Evolutionary conservation across 108 stramenopile species (phyloP), one percentile per base, ranked within the genome.

Genomic region (Nitzschia inconspicua): DNA sequence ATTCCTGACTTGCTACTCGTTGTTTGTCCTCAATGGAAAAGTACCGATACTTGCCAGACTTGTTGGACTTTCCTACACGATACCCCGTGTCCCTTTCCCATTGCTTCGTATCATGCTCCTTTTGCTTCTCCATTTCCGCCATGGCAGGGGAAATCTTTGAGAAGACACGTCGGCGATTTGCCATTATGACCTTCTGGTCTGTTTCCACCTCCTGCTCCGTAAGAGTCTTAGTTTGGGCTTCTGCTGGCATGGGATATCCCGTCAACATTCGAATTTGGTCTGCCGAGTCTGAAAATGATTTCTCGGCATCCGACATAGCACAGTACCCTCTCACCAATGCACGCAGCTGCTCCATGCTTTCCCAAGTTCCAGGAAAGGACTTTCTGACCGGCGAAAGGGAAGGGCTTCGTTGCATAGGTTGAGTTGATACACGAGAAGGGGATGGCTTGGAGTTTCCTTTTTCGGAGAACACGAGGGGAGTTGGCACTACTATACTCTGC

Each of bases 11-110:
- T 13, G 37, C 32, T 18, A 73, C 53, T 52, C 54, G 60, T 40
- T 58, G 47, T 14, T 66, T 66, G 6, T 52, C 66, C 11, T 42
- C 51, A 51, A 73, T 49, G 25, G 57, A 34, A 51, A 60, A 42
- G 41, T 73, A 73, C 27, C 60, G 50, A 29, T 66, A 73, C 51
- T 56, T 73, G 19, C 72, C 72, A n/a, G 68, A 70, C 35, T 57
- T 52, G 22, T 47, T 35, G 11, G 43, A 42, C 23, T 49, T 46
- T 30, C 44, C 65, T 0, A 73, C 72, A 25, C 65, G 72, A 47
- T 65, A 73, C 11, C 39, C 53, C 14, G 72, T 73, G 18, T 32
- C 42, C 27, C 41, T 16, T 25, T 66, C 60, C 47, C 56, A 56
- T 13, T 46, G 49, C 14, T 65, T 41, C 5, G 48, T 65, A 36